A percentile compares a stretch with the other conserved stretches of the same genome.
Conservation (phyloP, 345 rosid genomes). For the Jatropha curcas region DNA sequence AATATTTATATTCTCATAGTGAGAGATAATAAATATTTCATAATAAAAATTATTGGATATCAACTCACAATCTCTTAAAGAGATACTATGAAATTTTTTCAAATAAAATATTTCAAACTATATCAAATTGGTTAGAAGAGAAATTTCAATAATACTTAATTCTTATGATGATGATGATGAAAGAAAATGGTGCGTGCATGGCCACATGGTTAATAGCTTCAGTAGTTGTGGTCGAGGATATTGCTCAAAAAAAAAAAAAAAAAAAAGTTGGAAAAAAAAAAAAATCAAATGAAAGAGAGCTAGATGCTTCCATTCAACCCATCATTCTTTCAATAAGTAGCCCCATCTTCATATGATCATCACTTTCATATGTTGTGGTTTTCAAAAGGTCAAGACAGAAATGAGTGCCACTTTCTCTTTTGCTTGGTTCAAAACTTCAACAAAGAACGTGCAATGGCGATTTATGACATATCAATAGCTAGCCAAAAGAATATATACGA, state of each 20-base stretch:
- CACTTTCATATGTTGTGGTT: background rate
- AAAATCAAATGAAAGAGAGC: background rate
- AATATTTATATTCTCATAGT: too few species aligned
- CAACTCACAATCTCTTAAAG: too few species aligned
- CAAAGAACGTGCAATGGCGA: background rate
- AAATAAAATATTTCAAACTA: too few species aligned
- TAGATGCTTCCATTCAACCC: constrained; percentile 16
- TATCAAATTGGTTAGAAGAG: too few species aligned
- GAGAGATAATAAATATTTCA: too few species aligned
- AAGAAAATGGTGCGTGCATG: background rate
- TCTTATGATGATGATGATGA: too few species aligned
- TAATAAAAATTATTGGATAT: too few species aligned
- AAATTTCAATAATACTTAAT: too few species aligned
- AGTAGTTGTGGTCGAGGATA: background rate
- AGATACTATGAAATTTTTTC: too few species aligned
- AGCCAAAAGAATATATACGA: constrained; percentile 1
- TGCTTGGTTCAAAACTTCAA: background rate
- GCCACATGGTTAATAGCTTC: background rate
- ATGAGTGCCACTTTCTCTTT: background rate
- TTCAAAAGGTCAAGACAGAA: background rate
- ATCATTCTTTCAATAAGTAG: constrained; percentile 11
- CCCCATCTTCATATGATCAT: constrained; percentile 12
- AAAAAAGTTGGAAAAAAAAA: too few species aligned
- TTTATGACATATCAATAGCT: background rate
- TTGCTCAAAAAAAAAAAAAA: background rate